These are phyloP conservation scores for Pigoraptor vietnamica DNA, from an alignment of 78 protist genomes.

Conservation along the genomic window DNA sequence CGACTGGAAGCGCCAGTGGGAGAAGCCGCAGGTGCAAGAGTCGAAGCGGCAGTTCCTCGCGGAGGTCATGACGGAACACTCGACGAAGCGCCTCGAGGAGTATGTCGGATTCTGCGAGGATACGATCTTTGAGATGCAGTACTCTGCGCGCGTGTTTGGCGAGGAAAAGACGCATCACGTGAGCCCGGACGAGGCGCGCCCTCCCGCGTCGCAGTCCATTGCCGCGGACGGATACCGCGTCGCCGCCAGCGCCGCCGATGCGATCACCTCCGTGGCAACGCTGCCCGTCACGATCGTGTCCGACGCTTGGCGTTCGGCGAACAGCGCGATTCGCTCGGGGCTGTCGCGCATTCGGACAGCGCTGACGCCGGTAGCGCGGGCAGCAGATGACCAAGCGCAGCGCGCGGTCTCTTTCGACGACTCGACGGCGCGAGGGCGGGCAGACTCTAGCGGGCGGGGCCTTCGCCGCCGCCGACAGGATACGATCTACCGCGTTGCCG, in stretches of 20 bases:
- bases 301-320: neutral
- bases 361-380: no score
- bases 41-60: neutral
- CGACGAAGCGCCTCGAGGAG: neutral
- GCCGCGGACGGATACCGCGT: neutral
- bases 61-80: neutral
- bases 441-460: neutral
- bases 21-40: slow-evolving; percentile 1
- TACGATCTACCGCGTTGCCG: neutral
- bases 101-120: neutral
- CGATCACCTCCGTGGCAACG: neutral
- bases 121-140: neutral
- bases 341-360: no score
- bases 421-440: no score
- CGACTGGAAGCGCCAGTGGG: neutral
- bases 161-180: neutral
- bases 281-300: neutral
- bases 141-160: neutral
- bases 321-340: no score
- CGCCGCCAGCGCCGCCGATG: neutral
- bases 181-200: no score
- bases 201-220: no score
- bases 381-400: no score
- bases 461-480: neutral
- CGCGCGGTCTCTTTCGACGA: no score